These are phyloP conservation scores for Trichoderma brevicompactum DNA, from an alignment of 2,329 filamentous ascomycete species.

Conservation along the genomic window DNA sequence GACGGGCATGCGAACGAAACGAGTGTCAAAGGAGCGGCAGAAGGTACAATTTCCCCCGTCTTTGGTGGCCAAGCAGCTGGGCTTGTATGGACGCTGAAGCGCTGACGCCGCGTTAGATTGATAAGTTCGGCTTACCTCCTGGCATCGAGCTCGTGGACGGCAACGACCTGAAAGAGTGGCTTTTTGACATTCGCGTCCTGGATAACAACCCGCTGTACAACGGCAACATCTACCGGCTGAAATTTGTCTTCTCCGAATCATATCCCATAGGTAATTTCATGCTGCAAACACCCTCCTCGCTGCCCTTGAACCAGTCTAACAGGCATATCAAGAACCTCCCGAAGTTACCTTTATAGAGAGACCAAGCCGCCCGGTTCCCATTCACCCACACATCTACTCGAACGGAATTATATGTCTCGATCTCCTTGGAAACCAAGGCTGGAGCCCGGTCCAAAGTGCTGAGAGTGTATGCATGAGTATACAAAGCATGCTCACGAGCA, in stretches of 20 bases:
- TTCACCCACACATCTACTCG: conserved; percentile 97
- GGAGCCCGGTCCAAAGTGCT: conserved; percentile 96
- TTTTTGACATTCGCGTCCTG: conserved; percentile 87
- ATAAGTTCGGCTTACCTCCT: conserved; percentile 60
- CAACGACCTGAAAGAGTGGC: conserved; percentile 76
- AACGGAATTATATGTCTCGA: conserved; percentile 99
- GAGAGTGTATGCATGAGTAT: conserved; percentile 97
- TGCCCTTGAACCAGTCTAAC: conserved; percentile 2
- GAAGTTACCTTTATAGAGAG: conserved; percentile 86
- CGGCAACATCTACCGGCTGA: conserved; percentile 78
- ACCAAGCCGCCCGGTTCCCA: conserved; percentile 73
- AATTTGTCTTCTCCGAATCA: conserved; percentile 79
- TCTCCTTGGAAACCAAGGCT: conserved; percentile 82
- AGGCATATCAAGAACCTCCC: conserved; percentile 70
- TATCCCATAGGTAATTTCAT: conserved; percentile 83
- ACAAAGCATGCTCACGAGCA: conserved; percentile 97
- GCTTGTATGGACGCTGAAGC: background rate
- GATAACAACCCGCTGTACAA: conserved; percentile 89
- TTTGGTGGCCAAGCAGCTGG: background rate
- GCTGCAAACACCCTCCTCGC: background rate
- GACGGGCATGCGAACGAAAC: conserved; percentile 36
- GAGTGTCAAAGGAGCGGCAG: conserved; percentile 40
- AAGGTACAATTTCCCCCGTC: conserved; percentile 33
- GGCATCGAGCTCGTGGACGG: conserved; percentile 83
- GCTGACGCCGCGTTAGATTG: conserved; percentile 51